Base-by-base conservation (phyloP, 2,329 filamentous ascomycete species). In the Curvularia verruculosa region DNA sequence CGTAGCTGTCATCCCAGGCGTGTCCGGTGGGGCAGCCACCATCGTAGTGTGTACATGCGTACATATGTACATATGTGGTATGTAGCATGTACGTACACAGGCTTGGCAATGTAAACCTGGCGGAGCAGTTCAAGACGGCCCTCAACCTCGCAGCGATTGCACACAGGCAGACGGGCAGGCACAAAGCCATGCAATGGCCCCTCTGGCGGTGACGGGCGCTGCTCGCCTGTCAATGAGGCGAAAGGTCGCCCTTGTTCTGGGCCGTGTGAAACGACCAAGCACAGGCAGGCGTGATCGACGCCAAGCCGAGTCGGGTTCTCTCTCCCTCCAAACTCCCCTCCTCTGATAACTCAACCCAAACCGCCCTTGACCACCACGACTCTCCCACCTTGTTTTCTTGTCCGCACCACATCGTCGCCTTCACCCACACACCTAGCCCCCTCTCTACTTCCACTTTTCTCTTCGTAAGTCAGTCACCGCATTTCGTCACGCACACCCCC, bases 401-500 rank as follows among this genome's bases (percentile, higher is more conserved):
- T 58, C 64, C 59, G 41, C 59, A 56, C 59, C 50, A 54, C 63
- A 45, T 34, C 51, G 50, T 18, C 58, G 51, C 60, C 52, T 55
- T 43, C 53, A 46, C 41, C 52, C 51, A 29, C 60, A 53, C 52
- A 61, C 41, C 37, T 46, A 26, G 24, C 45, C 50, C 57, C 46
- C 54, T 26, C 54, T 46, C 21, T 56, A 45, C 57, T 60, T 56
- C 53, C 54, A 44, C 44, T 54, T 49, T 49, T 55, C 62, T 58
- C 61, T 61, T 52, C 64, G 72, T 75, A 75, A 75, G 73, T 75
- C 61, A 60, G 62, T 58, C 53, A 54, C 60, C 56, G 49, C 58
- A 64, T 65, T 63, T 61, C 68, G 66, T 72, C 69, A 70, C 40
- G 40, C 21, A 43, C 63, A 28, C 49, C 59, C 66, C 63, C 64